These are phyloP conservation scores for Talaromyces islandicus DNA, from an alignment of 2,329 filamentous ascomycete species.

Conservation along the genomic window DNA sequence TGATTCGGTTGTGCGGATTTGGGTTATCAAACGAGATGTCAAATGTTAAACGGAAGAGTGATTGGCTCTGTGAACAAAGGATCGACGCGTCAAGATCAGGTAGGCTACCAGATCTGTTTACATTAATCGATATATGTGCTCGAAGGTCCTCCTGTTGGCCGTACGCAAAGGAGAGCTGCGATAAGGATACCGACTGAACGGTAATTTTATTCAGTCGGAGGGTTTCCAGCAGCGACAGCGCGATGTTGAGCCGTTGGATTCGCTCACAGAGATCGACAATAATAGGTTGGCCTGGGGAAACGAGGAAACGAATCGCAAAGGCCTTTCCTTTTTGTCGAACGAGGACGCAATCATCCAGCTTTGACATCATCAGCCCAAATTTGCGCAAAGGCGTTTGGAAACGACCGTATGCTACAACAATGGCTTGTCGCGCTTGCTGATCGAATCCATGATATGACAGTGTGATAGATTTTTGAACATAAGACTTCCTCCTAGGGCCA, in stretches of 20 bases:
- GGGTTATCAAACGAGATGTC: conserved; percentile 28
- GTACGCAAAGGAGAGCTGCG: conserved; percentile 30
- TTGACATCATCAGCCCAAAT: conserved; percentile 20
- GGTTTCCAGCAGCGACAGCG: conserved; percentile 28
- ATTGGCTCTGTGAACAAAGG: conserved; percentile 17
- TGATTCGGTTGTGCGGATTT: conserved; percentile 37
- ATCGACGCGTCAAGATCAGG: conserved; percentile 17
- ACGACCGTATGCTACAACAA: conserved; percentile 31
- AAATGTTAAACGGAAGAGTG: conserved; percentile 23
- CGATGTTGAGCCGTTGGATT: conserved; percentile 33
- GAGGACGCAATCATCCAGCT: conserved; percentile 24
- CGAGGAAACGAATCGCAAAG: conserved; percentile 34
- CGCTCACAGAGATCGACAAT: conserved; percentile 29
- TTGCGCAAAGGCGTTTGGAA: conserved; percentile 22
- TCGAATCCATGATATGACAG: conserved; percentile 35
- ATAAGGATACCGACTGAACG: conserved; percentile 28
- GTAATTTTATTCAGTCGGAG: conserved; percentile 28
- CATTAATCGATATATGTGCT: conserved; percentile 26
- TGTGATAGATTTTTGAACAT: conserved; percentile 29
- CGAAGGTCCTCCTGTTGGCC: conserved; percentile 21
- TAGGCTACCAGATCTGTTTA: conserved; percentile 16
- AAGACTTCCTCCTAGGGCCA: conserved; percentile 19
- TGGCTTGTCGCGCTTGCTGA: conserved; percentile 22
- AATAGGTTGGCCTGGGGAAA: conserved; percentile 29
- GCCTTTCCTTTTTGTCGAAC: conserved; percentile 27